These are phyloP conservation scores for Neopestalotiopsis rosae DNA, from an alignment of 2,329 filamentous ascomycete genomes.

Conservation along the genomic window DNA sequence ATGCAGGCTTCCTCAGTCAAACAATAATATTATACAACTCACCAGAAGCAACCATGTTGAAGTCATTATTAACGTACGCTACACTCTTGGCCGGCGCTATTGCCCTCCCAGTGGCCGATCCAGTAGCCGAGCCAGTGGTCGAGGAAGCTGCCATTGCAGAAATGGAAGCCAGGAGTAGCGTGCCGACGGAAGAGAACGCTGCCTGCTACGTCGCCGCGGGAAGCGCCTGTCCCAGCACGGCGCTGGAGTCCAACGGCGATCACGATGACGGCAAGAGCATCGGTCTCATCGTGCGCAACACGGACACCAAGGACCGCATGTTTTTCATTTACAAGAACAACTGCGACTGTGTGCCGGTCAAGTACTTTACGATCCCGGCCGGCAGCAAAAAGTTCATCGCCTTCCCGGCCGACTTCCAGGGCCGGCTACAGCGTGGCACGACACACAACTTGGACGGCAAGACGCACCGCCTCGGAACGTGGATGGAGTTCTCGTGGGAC, in stretches of 20 bases:
- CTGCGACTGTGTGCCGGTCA: conserved; percentile 32
- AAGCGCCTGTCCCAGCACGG: neutral
- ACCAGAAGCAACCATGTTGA: neutral
- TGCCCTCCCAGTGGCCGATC: neutral
- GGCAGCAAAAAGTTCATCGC: conserved; percentile 30
- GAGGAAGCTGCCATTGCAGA: neutral
- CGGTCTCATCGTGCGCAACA: conserved; percentile 27
- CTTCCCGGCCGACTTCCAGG: conserved; percentile 31
- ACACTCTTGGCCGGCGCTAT: neutral
- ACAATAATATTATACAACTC: neutral
- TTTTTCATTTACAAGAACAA: conserved; percentile 34
- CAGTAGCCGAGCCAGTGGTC: neutral
- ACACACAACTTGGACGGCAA: conserved; percentile 30
- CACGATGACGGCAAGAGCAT: conserved; percentile 21
- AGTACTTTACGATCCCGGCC: conserved; percentile 32
- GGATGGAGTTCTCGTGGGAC: conserved; percentile 33
- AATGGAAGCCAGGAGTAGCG: neutral
- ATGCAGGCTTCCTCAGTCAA: neutral
- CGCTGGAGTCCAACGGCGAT: conserved; percentile 21
- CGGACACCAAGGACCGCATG: conserved; percentile 22
- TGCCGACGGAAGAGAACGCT: neutral
- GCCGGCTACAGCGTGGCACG: conserved; percentile 32
- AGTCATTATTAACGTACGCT: neutral
- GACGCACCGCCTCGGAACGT: conserved; percentile 31
- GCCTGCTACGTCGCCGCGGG: neutral